phyloP scores from a whole-genome alignment of 768 basidiomycete species.

The Hemileccinum impolitum region DNA sequence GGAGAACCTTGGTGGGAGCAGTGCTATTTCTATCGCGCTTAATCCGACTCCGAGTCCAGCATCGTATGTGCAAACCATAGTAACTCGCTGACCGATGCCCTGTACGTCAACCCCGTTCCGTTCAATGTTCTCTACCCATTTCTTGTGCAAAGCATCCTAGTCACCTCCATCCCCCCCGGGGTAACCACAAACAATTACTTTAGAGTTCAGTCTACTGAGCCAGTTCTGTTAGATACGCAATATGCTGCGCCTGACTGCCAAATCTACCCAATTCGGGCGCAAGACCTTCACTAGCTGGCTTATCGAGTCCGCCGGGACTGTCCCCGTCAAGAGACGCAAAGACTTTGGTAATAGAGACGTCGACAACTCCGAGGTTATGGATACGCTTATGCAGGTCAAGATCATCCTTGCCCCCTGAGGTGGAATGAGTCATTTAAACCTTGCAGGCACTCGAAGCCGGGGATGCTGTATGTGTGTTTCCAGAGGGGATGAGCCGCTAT shows the following conservation, averaged over 20 bases:
- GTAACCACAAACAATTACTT: constrained; percentile 34
- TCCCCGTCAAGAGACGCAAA: constrained; percentile 76
- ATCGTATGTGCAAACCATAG: constrained; percentile 86
- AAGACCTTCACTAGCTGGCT: constrained; percentile 88
- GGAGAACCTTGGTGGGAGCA: constrained; percentile 67
- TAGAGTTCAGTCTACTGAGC: constrained; percentile 4
- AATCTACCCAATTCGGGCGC: constrained; percentile 81
- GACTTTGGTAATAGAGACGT: constrained; percentile 53
- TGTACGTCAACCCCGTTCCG: constrained; percentile 45
- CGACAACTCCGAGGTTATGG: constrained; percentile 72
- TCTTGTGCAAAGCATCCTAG: constrained; percentile 51
- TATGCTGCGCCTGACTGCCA: constrained; percentile 82
- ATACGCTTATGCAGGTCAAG: constrained; percentile 59
- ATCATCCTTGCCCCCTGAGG: not conserved
- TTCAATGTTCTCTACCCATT: not conserved
- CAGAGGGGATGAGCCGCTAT: constrained; percentile 83
- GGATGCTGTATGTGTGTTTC: constrained; percentile 80
- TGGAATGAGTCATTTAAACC: constrained; percentile 8
- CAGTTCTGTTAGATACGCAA: constrained; percentile 54
- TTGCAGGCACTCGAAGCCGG: constrained; percentile 68
- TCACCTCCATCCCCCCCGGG: constrained; percentile 67
- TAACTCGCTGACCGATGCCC: constrained; percentile 82
- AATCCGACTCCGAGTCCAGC: constrained; percentile 36
- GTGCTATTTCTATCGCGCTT: not conserved
- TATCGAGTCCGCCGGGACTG: constrained; percentile 83